These are phyloP conservation scores for Astrothelium macrocarpum DNA, from an alignment of 495 filamentous ascomycete genomes.

Conservation along the genomic window DNA sequence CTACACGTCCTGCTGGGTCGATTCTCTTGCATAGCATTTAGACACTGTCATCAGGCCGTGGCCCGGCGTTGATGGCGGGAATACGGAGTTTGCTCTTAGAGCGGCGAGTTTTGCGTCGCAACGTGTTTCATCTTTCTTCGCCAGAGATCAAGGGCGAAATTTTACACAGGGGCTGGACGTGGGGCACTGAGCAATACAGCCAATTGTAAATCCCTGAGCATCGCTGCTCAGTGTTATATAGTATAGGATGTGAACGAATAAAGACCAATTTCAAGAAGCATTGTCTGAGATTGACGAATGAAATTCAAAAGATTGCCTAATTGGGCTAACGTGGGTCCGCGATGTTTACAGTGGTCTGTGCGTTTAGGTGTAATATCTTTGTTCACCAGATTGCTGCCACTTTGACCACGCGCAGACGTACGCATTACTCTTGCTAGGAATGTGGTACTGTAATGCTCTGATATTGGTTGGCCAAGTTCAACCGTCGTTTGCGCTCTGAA, in stretches of 20 bases:
- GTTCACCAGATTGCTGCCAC: too few relatives aligned
- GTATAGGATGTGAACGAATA: neutral
- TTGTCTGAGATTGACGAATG: neutral
- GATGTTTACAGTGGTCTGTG: conserved; percentile 4
- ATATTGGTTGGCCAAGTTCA: too few relatives aligned
- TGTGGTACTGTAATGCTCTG: too few relatives aligned
- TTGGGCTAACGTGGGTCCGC: neutral
- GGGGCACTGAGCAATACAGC: neutral
- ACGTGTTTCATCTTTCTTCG: neutral
- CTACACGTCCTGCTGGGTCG: neutral
- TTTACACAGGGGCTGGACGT: neutral
- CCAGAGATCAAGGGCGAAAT: neutral
- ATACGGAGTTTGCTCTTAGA: neutral
- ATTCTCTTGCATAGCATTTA: conserved; percentile 5
- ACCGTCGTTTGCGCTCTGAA: too few relatives aligned
- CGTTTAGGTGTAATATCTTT: neutral
- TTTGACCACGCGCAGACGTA: too few relatives aligned
- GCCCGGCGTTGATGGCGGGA: neutral
- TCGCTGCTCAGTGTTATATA: neutral
- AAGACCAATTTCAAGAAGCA: too few relatives aligned
- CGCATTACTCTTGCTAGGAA: too few relatives aligned
- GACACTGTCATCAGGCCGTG: neutral
- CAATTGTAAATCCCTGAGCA: neutral
- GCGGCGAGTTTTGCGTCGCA: neutral
- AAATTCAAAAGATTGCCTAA: neutral